Conservation (phyloP, 805 yeast genomes). For the Saturnispora hagleri region DNA sequence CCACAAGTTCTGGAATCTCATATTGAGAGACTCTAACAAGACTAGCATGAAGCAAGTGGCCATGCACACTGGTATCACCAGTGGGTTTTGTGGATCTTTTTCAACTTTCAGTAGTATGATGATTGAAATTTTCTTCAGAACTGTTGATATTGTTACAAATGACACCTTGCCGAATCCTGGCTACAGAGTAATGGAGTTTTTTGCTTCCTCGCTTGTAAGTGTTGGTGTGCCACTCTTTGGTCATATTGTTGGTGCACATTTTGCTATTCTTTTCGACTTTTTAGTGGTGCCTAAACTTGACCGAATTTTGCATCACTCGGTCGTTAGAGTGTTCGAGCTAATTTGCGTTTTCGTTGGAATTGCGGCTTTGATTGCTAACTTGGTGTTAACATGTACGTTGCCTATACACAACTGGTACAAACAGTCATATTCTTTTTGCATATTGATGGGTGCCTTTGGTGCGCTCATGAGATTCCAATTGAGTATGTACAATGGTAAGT, state of each 20-base stretch:
- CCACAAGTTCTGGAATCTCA: conserved; percentile 11
- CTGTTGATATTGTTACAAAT: conserved; percentile 33
- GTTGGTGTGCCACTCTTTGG: conserved; percentile 54
- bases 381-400: conserved; percentile 35
- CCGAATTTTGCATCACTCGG: conserved; percentile 8
- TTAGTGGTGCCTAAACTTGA: conserved; percentile 6
- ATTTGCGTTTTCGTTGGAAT: conserved; percentile 19
- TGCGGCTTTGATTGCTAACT: conserved; percentile 27
- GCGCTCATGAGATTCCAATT: conserved; percentile 49
- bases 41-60: conserved; percentile 34
- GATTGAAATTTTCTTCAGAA: conserved; percentile 41
- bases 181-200: conserved; percentile 70
- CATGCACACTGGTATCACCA: conserved; percentile 51
- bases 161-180: conserved; percentile 47
- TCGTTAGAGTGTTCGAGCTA: conserved; percentile 11
- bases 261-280: conserved; percentile 16
- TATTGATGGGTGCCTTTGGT: conserved; percentile 66
- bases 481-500: conserved; percentile 38
- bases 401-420: conserved; percentile 39
- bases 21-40: conserved; percentile 8
- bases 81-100: conserved; percentile 78
- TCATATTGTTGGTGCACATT: conserved; percentile 48
- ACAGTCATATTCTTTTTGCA: conserved; percentile 54
- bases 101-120: conserved; percentile 70
- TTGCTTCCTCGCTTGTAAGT: conserved; percentile 54